Base-by-base conservation (phyloP, 139 green algal genomes). In the Tetraselmis striata region DNA sequence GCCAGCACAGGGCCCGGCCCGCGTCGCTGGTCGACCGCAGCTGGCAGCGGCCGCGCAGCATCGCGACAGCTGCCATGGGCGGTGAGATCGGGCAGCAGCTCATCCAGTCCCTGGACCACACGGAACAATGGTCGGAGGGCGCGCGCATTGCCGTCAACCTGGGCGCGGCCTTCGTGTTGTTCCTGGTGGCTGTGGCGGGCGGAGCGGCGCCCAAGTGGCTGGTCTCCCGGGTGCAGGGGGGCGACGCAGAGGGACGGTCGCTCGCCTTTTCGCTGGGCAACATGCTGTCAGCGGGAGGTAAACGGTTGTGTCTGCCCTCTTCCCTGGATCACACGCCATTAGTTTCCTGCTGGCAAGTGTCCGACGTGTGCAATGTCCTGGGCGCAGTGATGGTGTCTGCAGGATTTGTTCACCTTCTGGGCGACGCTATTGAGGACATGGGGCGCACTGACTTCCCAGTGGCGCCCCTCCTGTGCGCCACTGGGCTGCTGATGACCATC, bases 241-340 rank as follows among this genome's bases (percentile, higher is more conserved):
- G 24, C 1, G 84, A 84, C 2, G 79, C 31, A 29, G 32, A 5
- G n/a, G 84, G 84, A 0, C 84, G 85, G 32, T 94, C 91, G 84
- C 29, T 94, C 31, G 59, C 86, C 0, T 95, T 93, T 75, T 84
- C 94, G 28, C 79, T 96, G n/a, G 92, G 92, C 29, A 96, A 96
- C 86, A 92, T 93, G 88, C 84, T 96, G 23, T 91, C 83, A 28
- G 93, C 89, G 1, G 93, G 93, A 75, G 88, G 88, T 92, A 77
- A 32, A 83, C 27, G 2, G 23, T 1, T 32, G 76, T 1, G 2
- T 26, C 75, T 77, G 32, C 24, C 29, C 5, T 76, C 2, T 31
- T 75, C 25, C 5, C 31, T 76, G 31, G 29, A 26, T n/a, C n/a
- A n/a, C n/a, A n/a, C n/a, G n/a, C n/a, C n/a, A n/a, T n/a, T n/a